phyloP scores from a whole-genome alignment of 2,329 filamentous ascomycete species.

The Cyanodermella asteris region DNA sequence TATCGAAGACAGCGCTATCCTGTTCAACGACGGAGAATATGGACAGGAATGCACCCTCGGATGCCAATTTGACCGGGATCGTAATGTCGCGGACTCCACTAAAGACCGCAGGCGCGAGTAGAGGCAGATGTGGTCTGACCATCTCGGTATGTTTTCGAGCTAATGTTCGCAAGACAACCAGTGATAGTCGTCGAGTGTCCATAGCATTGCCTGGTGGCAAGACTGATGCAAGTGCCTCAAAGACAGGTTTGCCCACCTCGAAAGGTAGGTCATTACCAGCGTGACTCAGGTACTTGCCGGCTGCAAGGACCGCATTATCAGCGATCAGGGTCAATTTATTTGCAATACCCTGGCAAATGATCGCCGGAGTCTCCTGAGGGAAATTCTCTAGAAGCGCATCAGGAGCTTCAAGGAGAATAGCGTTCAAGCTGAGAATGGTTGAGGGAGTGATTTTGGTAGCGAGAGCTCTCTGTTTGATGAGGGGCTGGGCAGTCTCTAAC shows the following conservation, averaged over 20 bases:
- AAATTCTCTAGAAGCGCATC: constrained; percentile 45
- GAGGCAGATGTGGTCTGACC: constrained; percentile 55
- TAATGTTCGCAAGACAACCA: constrained; percentile 75
- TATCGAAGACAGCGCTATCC: constrained; percentile 70
- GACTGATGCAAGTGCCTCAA: constrained; percentile 52
- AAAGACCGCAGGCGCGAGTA: constrained; percentile 71
- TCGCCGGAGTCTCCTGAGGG: constrained; percentile 50
- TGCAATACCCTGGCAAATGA: constrained; percentile 59
- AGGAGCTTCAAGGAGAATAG: constrained; percentile 64
- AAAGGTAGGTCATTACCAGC: constrained; percentile 46
- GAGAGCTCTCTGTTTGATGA: constrained; percentile 49
- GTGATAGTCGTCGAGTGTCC: constrained; percentile 64
- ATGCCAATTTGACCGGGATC: constrained; percentile 86
- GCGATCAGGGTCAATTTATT: constrained; percentile 63
- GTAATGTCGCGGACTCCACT: constrained; percentile 73
- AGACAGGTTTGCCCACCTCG: constrained; percentile 57
- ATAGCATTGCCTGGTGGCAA: constrained; percentile 58
- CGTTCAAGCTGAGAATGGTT: constrained; percentile 71
- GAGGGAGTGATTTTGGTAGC: constrained; percentile 52
- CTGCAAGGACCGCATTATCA: constrained; percentile 72
- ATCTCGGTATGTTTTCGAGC: constrained; percentile 59
- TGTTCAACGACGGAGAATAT: constrained; percentile 80
- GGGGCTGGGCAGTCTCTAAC: constrained; percentile 25
- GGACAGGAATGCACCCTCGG: constrained; percentile 81
- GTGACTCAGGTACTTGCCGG: constrained; percentile 70